A percentile compares a stretch with the other conserved stretches of the same genome.
Conservation (phyloP, 108 stramenopile genomes). For the Nitzschia putrida region DNA sequence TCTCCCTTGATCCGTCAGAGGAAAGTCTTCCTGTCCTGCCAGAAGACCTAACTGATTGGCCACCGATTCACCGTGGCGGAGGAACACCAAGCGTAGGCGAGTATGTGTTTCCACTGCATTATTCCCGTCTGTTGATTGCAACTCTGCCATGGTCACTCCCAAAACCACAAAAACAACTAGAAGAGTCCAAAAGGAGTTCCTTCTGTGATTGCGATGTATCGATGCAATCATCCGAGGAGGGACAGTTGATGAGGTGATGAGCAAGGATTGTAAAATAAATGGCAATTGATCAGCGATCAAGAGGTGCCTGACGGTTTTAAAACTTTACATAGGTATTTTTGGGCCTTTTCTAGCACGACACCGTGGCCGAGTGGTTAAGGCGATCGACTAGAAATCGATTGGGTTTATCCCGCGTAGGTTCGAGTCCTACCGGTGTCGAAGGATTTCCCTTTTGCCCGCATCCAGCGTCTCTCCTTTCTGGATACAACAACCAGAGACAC, state of each 20-base stretch:
- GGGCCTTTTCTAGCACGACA: slow-evolving; percentile 4
- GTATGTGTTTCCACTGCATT: neutral
- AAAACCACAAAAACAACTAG: too few relatives aligned
- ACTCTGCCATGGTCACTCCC: too few relatives aligned
- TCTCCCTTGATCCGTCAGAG: slow-evolving; percentile 43
- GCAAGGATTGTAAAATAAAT: too few relatives aligned
- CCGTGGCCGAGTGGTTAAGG: slow-evolving; percentile 76
- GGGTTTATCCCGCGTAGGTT: slow-evolving; percentile 65
- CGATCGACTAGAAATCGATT: slow-evolving; percentile 71
- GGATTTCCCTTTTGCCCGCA: neutral
- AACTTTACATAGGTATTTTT: neutral
- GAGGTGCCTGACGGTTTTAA: too few relatives aligned
- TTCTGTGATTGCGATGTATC: too few relatives aligned
- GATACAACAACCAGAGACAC: neutral
- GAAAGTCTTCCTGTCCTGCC: slow-evolving; percentile 56
- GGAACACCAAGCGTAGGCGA: slow-evolving; percentile 40
- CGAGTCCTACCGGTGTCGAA: slow-evolving; percentile 57
- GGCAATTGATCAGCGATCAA: too few relatives aligned
- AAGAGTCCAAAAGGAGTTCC: too few relatives aligned
- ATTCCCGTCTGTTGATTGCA: too few relatives aligned
- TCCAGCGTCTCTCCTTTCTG: neutral
- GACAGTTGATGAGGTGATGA: too few relatives aligned
- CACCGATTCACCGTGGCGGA: slow-evolving; percentile 61
- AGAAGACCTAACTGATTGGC: slow-evolving; percentile 49
- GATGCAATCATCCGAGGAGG: too few relatives aligned